These are phyloP conservation scores for Aphanomyces stellatus DNA, from an alignment of 352 stramenopile genomes.

Conservation along the genomic window DNA sequence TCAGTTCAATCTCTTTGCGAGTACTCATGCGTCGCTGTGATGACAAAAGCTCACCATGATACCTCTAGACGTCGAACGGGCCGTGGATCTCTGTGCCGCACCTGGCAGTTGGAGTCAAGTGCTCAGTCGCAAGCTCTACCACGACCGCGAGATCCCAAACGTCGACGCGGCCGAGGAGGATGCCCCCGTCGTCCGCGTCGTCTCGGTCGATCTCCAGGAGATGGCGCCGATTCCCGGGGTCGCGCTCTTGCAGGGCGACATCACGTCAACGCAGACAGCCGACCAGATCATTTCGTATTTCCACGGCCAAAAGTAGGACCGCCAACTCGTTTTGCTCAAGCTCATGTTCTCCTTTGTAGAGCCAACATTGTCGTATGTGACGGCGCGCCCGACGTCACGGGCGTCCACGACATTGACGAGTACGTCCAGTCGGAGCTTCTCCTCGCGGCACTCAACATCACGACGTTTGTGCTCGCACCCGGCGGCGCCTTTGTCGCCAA, in stretches of 20 bases:
- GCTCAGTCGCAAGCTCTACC: conserved; percentile 84
- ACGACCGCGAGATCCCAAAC: conserved; percentile 25
- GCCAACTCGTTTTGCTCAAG: neutral
- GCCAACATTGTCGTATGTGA: conserved; percentile 98
- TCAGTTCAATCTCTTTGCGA: conserved; percentile 70
- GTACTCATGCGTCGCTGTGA: neutral
- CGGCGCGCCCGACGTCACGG: conserved; percentile 98
- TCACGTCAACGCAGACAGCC: conserved; percentile 94
- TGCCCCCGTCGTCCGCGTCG: conserved; percentile 66
- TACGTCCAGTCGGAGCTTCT: conserved; percentile 97
- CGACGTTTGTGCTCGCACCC: conserved; percentile 88
- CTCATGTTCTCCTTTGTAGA: neutral
- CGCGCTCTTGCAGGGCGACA: conserved; percentile 93
- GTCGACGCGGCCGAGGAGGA: conserved; percentile 22
- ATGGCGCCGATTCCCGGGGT: conserved; percentile 98
- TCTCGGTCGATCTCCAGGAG: conserved; percentile 98
- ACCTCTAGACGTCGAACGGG: conserved; percentile 66
- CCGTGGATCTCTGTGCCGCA: conserved; percentile 97
- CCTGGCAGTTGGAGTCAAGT: conserved; percentile 98
- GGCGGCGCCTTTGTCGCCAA: conserved; percentile 98
- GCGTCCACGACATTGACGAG: conserved; percentile 98
- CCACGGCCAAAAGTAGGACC: conserved; percentile 55
- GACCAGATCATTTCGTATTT: conserved; percentile 94
- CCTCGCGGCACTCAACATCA: conserved; percentile 96
- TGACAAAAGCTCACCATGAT: neutral